These are phyloP conservation scores for Zopfia rhizophila DNA, from an alignment of 2,329 filamentous ascomycete genomes.

Conservation along the genomic window DNA sequence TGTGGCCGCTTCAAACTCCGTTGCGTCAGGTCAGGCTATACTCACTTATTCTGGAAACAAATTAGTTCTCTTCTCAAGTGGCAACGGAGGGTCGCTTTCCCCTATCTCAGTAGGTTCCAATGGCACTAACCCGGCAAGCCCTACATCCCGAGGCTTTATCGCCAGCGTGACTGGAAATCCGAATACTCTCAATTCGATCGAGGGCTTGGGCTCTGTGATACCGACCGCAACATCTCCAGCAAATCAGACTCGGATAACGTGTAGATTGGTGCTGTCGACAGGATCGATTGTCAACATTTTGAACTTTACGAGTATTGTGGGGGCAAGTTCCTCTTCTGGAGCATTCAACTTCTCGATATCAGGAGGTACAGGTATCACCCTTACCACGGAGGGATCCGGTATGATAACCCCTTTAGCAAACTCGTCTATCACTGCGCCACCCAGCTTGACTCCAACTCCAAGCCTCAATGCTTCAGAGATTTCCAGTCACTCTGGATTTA, in stretches of 20 bases:
- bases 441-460: conserved; percentile 15
- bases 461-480: conserved; percentile 9
- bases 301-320: no score
- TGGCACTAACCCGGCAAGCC: no score
- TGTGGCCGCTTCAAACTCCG: background rate
- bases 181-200: conserved; percentile 5
- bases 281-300: no score
- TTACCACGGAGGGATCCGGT: conserved; percentile 17
- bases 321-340: conserved; percentile 16
- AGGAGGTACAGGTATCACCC: conserved; percentile 20
- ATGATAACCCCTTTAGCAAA: conserved; percentile 20
- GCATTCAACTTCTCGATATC: conserved; percentile 19
- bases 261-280: no score
- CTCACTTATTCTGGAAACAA: conserved; percentile 14
- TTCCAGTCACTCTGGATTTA: conserved; percentile 1
- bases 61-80: conserved; percentile 16
- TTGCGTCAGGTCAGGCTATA: conserved; percentile 4
- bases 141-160: background rate
- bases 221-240: no score
- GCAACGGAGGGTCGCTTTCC: conserved; percentile 7
- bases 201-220: no score
- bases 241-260: no score
- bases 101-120: conserved; percentile 1
- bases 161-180: conserved; percentile 13
- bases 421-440: conserved; percentile 9